Percentiles rank a stretch among this genome's conserved stretches.
These are phyloP conservation scores for Pezicula radicicola DNA, from an alignment of 2,329 filamentous ascomycete genomes.

Conservation along the genomic window DNA sequence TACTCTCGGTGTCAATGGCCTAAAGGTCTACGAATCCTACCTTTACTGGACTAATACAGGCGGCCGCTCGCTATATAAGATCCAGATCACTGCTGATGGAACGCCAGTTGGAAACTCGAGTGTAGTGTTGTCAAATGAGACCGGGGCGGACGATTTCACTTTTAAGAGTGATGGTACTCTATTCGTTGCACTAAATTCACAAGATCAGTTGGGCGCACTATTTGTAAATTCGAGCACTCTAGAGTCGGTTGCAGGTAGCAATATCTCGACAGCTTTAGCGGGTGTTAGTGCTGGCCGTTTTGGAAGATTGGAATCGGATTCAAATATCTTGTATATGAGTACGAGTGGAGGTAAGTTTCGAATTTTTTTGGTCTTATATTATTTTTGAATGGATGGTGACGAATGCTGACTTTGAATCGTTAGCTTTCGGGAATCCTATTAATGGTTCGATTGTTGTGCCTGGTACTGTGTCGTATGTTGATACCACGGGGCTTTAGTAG, in stretches of 20 bases:
- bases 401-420: no score
- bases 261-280: slow-evolving; percentile 7
- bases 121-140: slow-evolving; percentile 6
- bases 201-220: slow-evolving; percentile 6
- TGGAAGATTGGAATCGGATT: slow-evolving; percentile 7
- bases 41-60: slow-evolving; percentile 27
- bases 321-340: slow-evolving; percentile 12
- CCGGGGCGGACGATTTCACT: slow-evolving; percentile 11
- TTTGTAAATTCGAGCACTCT: neutral
- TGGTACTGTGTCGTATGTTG: no score
- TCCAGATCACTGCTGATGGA: slow-evolving; percentile 14
- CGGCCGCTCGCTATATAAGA: slow-evolving; percentile 15
- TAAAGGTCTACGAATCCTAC: slow-evolving; percentile 19
- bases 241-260: slow-evolving; percentile 5
- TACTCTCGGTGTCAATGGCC: slow-evolving; percentile 20
- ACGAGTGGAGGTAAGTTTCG: slow-evolving; percentile 12
- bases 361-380: no score
- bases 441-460: no score
- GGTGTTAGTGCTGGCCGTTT: slow-evolving; percentile 14
- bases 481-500: no score
- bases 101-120: slow-evolving; percentile 5
- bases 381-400: no score
- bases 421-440: no score
- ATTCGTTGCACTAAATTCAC: slow-evolving; percentile 6
- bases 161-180: slow-evolving; percentile 8